A percentile compares a stretch with the other conserved stretches of the same genome.
Conservation (phyloP, 2,329 filamentous ascomycete species). For the Lachnellula hyalina region DNA sequence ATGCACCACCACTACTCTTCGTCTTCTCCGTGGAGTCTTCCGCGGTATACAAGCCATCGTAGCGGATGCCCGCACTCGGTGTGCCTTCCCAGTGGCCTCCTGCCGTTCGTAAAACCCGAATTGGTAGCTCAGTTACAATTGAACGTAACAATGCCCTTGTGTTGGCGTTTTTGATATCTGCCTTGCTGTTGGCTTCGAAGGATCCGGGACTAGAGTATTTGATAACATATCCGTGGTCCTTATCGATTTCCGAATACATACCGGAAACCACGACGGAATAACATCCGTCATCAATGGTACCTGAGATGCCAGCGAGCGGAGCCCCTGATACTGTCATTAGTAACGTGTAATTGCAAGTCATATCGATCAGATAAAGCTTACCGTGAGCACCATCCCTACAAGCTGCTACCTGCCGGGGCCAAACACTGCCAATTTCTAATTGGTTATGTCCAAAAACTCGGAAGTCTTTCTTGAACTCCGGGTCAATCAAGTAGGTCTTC, state of each 20-base stretch:
- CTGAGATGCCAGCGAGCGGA: background rate
- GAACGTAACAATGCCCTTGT: background rate
- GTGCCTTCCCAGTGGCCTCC: background rate
- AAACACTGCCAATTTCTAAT: background rate
- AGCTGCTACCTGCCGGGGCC: background rate
- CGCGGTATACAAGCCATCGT: constrained; percentile 5
- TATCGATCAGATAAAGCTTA: background rate
- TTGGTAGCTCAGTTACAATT: background rate
- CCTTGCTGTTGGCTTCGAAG: background rate
- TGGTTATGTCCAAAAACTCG: constrained; percentile 3
- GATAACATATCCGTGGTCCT: background rate
- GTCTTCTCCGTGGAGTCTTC: background rate
- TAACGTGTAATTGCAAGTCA: background rate
- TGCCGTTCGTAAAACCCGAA: constrained; percentile 1
- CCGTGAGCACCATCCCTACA: constrained; percentile 8
- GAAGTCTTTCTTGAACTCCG: background rate
- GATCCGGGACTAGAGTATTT: constrained; percentile 2
- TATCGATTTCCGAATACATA: background rate
- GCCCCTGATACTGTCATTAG: background rate
- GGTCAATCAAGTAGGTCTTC: background rate
- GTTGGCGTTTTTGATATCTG: background rate
- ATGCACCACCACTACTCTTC: background rate
- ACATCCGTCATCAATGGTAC: background rate
- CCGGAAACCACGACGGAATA: constrained; percentile 2
- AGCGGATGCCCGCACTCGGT: background rate